Conservation (phyloP, 176 grass and related monocot species). For the Zoysia pacifica region DNA sequence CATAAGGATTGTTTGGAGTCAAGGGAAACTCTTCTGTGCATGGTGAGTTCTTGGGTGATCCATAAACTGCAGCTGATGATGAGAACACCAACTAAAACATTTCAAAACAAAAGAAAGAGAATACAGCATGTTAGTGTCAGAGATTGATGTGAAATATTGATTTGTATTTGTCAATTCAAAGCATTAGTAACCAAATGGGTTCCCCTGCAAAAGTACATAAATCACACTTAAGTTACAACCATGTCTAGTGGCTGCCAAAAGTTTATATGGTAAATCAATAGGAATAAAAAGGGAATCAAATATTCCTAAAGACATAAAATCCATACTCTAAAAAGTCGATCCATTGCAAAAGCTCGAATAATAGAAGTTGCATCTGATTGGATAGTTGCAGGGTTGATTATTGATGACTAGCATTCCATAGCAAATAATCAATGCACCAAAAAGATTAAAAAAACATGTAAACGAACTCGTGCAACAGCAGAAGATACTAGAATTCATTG, state of each 20-base stretch:
- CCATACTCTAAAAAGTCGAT: background rate
- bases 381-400: background rate
- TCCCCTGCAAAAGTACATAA: constrained; percentile 2
- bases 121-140: constrained; percentile 17
- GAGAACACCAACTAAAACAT: constrained; percentile 92
- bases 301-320: background rate
- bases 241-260: background rate
- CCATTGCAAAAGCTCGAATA: background rate
- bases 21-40: constrained; percentile 92
- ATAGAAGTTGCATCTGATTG: background rate
- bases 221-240: background rate
- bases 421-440: background rate
- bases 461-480: background rate
- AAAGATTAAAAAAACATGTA: too few species aligned
- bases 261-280: constrained; percentile 11
- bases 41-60: constrained; percentile 73
- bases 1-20: constrained; percentile 89
- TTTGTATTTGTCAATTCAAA: constrained; percentile 17
- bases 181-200: background rate
- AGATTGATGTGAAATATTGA: background rate
- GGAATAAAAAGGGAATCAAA: background rate
- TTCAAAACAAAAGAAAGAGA: constrained; percentile 15
- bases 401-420: background rate
- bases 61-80: constrained; percentile 94
- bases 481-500: constrained; percentile 15